Conservation (phyloP, 805 yeast species). For the Saccharomycopsis sp. region DNA sequence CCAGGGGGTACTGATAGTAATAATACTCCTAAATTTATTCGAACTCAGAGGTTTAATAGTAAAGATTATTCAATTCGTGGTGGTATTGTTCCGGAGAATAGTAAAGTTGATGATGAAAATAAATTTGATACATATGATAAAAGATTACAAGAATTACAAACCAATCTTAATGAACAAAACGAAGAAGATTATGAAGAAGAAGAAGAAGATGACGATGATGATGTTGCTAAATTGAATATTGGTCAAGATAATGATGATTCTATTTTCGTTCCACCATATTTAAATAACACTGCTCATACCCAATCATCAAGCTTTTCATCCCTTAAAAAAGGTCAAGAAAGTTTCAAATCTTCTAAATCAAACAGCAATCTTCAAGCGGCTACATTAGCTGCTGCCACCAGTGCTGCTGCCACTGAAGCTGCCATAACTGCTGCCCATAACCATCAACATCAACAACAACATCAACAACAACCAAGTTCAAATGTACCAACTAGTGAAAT, state of each 20-base stretch:
- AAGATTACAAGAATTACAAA: conserved; percentile 15
- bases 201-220: conserved; percentile 16
- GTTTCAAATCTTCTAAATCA: conserved; percentile 16
- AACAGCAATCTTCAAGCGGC: conserved; percentile 15
- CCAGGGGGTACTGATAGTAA: conserved; percentile 17
- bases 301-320: conserved; percentile 17
- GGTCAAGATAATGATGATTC: conserved; percentile 5
- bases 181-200: conserved; percentile 5
- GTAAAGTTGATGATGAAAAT: conserved; percentile 2
- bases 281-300: conserved; percentile 21
- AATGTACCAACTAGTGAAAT: not conserved
- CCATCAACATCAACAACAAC: not conserved
- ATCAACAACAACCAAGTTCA: not conserved
- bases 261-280: conserved; percentile 21
- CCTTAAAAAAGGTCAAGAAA: conserved; percentile 14
- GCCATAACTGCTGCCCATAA: not conserved
- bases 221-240: not conserved
- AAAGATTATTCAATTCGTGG: not conserved
- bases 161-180: conserved; percentile 2
- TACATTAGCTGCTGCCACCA: conserved; percentile 17
- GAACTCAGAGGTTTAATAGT: conserved; percentile 1
- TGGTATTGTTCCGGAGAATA: no score
- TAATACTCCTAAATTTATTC: not conserved
- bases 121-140: conserved; percentile 17
- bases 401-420: conserved; percentile 14